phyloP scores from a whole-genome alignment of 148 eudicot genomes.

The Spergularia bocconei region DNA sequence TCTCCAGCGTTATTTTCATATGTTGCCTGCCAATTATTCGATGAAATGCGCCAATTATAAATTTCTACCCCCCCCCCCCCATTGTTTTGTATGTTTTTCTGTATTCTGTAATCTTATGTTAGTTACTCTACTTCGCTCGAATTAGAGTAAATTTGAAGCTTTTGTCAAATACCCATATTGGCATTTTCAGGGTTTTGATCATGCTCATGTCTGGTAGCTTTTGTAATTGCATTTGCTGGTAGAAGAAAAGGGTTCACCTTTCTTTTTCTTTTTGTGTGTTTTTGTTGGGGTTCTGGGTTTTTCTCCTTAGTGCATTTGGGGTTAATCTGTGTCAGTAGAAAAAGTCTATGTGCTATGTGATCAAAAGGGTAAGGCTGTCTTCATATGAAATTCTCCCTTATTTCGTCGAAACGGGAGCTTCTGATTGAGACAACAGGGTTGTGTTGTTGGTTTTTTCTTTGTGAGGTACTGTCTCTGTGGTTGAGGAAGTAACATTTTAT shows the following conservation, averaged over 20 bases:
- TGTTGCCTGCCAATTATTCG: neutral
- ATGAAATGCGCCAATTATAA: neutral
- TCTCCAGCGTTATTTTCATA: neutral
- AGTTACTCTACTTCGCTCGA: neutral
- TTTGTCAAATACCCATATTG: neutral
- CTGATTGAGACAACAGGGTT: neutral
- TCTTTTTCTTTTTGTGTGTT: too few relatives aligned
- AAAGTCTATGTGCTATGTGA: neutral
- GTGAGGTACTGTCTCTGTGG: neutral
- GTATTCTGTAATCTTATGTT: too few relatives aligned
- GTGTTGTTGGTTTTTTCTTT: neutral
- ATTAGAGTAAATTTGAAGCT: neutral
- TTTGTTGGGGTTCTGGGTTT: neutral
- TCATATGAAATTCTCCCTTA: too few relatives aligned
- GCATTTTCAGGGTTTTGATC: neutral
- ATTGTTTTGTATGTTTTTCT: too few relatives aligned
- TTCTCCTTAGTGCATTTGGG: neutral
- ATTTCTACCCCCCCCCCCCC: neutral
- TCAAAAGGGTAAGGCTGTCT: neutral
- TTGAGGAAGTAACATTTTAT: too few relatives aligned
- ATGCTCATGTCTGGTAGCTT: neutral
- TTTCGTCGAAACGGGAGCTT: too few relatives aligned
- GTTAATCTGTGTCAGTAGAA: neutral
- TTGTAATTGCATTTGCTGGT: neutral
- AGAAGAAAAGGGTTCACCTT: neutral